Base-by-base conservation (phyloP, 805 yeast species). In the Lachancea dasiensis region DNA sequence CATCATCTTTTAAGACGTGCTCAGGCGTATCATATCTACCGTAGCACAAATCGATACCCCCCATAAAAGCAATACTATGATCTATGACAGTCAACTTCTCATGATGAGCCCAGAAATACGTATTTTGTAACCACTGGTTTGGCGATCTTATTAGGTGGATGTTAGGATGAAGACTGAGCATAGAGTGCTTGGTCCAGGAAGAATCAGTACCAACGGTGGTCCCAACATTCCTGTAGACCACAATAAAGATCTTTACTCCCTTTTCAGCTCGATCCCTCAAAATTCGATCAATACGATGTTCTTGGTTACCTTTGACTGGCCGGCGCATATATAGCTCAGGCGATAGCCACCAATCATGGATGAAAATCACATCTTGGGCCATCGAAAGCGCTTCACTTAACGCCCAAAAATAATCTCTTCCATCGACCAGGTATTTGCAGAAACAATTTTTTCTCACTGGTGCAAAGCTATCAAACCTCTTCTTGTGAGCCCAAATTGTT, bases 41-140 rank as follows among this genome's bases (percentile, higher is more conserved):
- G 59, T 75, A 92, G 57, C 99, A 92, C 40, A 92, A 68, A 62
- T 92, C 99, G 48, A 90, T 79, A 26, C 99, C 99, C 25, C 99
- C 99, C 38, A 87, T 65, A 56, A 90, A 92, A 2, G 94, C 94
- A 31, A 87, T 72, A 0, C 89, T 80, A 47, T 85, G 85, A 60
- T 92, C 99, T 41, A 92, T 68, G 24, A 92, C 73, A 43, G 89
- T 78, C 40, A 92, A 60, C 54, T 92, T 92, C 54, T 92, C 99
- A 64, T 92, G 99, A 65, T 92, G 99, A 0, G 99, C 98, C 98
- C 98, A 92, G 58, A 92, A 94, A 52, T 79, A 83, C 0, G 96
- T 90, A 49, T 86, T 85, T 56, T 92, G 97, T 38, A 86, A 64
- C 57, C 92, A 75, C 58, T 92, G 99, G 50, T 92, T 89, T 4